Conservation (phyloP, 805 yeast species). For the Starmerella cellae region DNA sequence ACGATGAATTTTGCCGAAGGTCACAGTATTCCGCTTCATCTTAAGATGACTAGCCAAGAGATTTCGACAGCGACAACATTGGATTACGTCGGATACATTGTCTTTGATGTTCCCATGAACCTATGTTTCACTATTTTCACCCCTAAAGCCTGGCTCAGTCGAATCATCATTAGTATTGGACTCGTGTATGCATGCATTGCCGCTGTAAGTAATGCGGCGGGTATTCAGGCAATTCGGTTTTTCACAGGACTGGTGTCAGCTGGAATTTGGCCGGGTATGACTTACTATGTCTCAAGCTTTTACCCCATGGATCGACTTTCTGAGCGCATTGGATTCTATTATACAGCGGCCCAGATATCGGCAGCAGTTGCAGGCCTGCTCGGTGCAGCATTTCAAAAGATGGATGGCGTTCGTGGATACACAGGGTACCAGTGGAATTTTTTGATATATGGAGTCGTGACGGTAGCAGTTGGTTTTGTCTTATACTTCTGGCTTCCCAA, state of each 20-base stretch:
- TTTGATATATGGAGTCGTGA: conserved; percentile 59
- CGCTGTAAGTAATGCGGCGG: conserved; percentile 42
- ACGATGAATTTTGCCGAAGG: conserved; percentile 58
- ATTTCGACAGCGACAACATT: conserved; percentile 66
- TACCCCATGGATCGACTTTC: conserved; percentile 70
- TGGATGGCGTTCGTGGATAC: conserved; percentile 56
- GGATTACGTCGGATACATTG: conserved; percentile 68
- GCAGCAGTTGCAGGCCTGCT: conserved; percentile 83
- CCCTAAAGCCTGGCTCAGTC: conserved; percentile 73
- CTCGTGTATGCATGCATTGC: conserved; percentile 62
- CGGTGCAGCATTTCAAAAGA: conserved; percentile 75
- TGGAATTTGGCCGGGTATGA: conserved; percentile 85
- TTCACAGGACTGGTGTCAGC: conserved; percentile 68
- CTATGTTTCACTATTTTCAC: conserved; percentile 67
- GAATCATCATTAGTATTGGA: conserved; percentile 68
- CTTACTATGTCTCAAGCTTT: conserved; percentile 72
- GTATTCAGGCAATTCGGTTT: conserved; percentile 58
- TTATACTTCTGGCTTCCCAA: conserved; percentile 81
- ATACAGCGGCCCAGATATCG: conserved; percentile 83
- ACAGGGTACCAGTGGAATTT: conserved; percentile 85
- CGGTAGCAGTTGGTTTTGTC: conserved; percentile 48
- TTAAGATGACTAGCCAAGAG: conserved; percentile 42
- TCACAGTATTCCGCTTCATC: conserved; percentile 46
- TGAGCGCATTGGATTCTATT: conserved; percentile 71
- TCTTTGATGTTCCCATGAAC: conserved; percentile 83